phyloP scores from a whole-genome alignment of 371 early-diverging fungal species.

The Chytridium lagenaria region DNA sequence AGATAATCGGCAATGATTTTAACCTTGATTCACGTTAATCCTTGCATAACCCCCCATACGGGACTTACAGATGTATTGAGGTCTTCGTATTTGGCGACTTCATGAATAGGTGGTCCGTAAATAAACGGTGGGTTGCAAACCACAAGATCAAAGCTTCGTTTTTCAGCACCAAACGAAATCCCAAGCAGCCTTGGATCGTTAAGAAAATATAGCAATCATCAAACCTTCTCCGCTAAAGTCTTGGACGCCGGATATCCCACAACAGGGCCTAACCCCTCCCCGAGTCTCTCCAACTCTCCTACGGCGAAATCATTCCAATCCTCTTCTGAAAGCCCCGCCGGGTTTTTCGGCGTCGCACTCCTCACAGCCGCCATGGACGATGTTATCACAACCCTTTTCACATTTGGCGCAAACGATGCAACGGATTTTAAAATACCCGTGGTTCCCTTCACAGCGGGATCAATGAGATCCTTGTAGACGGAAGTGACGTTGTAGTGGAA shows the following conservation, averaged over 20 bases:
- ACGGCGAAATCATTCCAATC: conserved; percentile 44
- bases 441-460: conserved; percentile 52
- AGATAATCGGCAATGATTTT: conserved; percentile 11
- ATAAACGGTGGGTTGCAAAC: conserved; percentile 37
- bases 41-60: background rate
- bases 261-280: conserved; percentile 2
- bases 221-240: conserved; percentile 38
- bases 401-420: conserved; percentile 12
- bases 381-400: conserved; percentile 43
- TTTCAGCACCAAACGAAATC: conserved; percentile 36
- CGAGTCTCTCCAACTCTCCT: conserved; percentile 15
- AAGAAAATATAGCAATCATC: background rate
- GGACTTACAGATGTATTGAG: conserved; percentile 34
- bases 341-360: conserved; percentile 14
- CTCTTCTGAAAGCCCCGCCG: conserved; percentile 32
- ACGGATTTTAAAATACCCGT: conserved; percentile 35
- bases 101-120: conserved; percentile 32
- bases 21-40: background rate
- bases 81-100: conserved; percentile 12
- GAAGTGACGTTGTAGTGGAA: conserved; percentile 38
- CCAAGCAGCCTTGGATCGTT: conserved; percentile 38
- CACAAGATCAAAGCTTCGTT: conserved; percentile 32
- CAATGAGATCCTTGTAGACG: conserved; percentile 37
- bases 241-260: conserved; percentile 42
- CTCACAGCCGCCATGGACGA: conserved; percentile 45